phyloP scores from a whole-genome alignment of 2,329 filamentous ascomycete genomes.

The Diaporthe vexans region DNA sequence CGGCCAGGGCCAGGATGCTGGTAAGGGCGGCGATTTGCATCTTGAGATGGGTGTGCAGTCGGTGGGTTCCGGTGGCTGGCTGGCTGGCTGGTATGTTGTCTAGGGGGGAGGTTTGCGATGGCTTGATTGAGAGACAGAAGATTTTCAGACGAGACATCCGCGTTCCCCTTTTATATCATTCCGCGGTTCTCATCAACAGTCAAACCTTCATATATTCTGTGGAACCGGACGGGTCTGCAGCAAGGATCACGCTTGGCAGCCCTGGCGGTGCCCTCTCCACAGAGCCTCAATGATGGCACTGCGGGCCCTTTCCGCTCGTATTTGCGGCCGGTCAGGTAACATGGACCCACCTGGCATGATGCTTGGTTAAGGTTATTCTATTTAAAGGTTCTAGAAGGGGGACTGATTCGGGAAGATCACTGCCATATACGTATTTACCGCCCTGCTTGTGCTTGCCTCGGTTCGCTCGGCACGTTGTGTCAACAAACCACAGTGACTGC shows the following conservation, averaged over 20 bases:
- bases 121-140: not conserved
- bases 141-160: not conserved
- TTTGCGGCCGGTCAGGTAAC: not conserved
- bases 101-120: not conserved
- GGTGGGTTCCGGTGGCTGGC: not conserved
- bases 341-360: conserved; percentile 11
- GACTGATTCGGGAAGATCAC: not conserved
- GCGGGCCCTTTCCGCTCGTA: conserved; percentile 13
- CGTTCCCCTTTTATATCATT: not conserved
- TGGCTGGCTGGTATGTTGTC: not conserved
- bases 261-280: conserved; percentile 9
- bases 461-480: not conserved
- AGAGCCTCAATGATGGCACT: conserved; percentile 10
- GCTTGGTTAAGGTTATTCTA: conserved; percentile 27
- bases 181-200: not conserved
- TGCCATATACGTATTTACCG: not conserved
- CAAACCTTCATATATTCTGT: conserved; percentile 15
- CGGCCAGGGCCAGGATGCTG: conserved; percentile 19
- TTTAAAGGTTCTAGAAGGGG: not conserved
- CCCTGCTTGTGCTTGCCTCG: not conserved
- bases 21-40: conserved; percentile 15
- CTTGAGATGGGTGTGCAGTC: not conserved
- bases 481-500: not conserved
- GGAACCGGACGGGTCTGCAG: conserved; percentile 17
- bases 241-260: conserved; percentile 7